phyloP scores from a whole-genome alignment of 2,329 filamentous ascomycete genomes.

The Penicillium polonicum region DNA sequence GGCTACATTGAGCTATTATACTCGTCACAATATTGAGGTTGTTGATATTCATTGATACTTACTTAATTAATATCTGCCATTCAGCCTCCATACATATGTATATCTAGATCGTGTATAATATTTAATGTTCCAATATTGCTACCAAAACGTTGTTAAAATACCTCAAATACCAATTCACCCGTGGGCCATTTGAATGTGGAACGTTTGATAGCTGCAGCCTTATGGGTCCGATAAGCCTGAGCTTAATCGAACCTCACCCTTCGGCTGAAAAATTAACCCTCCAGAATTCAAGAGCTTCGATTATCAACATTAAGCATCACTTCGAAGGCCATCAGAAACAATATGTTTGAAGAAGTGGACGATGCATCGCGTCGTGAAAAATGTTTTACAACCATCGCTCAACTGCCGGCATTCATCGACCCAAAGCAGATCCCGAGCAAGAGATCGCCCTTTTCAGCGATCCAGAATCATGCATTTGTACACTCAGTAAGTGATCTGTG shows the following conservation, averaged over 20 bases:
- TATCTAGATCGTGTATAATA: not conserved
- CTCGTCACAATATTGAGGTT: not conserved
- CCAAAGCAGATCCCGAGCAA: slow-evolving; percentile 67
- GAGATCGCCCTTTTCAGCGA: slow-evolving; percentile 71
- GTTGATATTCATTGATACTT: not conserved
- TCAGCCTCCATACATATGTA: not conserved
- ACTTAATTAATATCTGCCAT: not conserved
- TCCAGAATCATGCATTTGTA: slow-evolving; percentile 64
- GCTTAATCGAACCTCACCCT: slow-evolving; percentile 14
- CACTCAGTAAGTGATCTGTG: slow-evolving; percentile 57
- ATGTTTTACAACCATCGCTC: slow-evolving; percentile 71
- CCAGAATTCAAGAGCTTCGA: not conserved
- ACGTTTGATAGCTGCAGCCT: slow-evolving; percentile 9
- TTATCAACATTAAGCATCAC: not conserved
- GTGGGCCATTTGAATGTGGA: not conserved
- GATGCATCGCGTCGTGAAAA: slow-evolving; percentile 50
- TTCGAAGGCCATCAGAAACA: not conserved
- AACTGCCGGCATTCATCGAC: slow-evolving; percentile 67
- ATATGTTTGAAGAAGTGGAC: slow-evolving; percentile 48
- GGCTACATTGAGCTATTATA: not conserved
- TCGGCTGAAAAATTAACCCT: slow-evolving; percentile 5
- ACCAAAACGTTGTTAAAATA: not conserved
- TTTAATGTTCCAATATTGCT: not conserved
- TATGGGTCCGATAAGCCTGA: slow-evolving; percentile 14
- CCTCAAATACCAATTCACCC: not conserved